These are phyloP conservation scores for Dacryopinax primogenitus DNA, from an alignment of 768 basidiomycete species.

Conservation along the genomic window DNA sequence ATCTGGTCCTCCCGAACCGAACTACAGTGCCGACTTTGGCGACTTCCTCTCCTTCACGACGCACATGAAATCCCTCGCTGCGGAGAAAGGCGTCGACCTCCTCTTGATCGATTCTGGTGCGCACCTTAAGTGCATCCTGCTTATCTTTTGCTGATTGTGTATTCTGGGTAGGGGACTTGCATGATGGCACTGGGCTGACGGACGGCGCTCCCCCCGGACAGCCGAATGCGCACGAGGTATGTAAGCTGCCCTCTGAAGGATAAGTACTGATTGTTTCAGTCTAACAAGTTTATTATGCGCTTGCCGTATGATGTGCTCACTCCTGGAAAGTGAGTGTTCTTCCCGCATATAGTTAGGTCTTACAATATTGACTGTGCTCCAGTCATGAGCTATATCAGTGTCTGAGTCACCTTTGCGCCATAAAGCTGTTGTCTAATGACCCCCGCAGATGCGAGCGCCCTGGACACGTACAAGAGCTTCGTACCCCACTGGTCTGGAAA, in stretches of 20 bases:
- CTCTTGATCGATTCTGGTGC: constrained; percentile 54
- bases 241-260: constrained; percentile 14
- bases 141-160: neutral
- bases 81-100: constrained; percentile 66
- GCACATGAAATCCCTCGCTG: constrained; percentile 66
- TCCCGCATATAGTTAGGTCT: neutral
- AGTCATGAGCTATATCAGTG: constrained; percentile 72
- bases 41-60: constrained; percentile 76
- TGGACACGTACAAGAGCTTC: constrained; percentile 42
- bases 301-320: constrained; percentile 72
- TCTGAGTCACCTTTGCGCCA: neutral
- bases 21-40: constrained; percentile 61
- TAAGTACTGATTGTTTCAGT: constrained; percentile 28
- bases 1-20: constrained; percentile 55
- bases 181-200: constrained; percentile 66
- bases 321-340: constrained; percentile 59
- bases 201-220: constrained; percentile 62
- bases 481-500: constrained; percentile 51
- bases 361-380: neutral
- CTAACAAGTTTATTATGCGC: constrained; percentile 59
- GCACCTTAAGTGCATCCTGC: neutral
- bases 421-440: constrained; percentile 14
- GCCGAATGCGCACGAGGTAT: constrained; percentile 58
- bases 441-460: constrained; percentile 24
- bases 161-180: constrained; percentile 38